Percentiles rank a stretch among this genome's conserved stretches.
phyloP scores from a whole-genome alignment of 495 filamentous ascomycete species.

The Jackrogersella multiformis region DNA sequence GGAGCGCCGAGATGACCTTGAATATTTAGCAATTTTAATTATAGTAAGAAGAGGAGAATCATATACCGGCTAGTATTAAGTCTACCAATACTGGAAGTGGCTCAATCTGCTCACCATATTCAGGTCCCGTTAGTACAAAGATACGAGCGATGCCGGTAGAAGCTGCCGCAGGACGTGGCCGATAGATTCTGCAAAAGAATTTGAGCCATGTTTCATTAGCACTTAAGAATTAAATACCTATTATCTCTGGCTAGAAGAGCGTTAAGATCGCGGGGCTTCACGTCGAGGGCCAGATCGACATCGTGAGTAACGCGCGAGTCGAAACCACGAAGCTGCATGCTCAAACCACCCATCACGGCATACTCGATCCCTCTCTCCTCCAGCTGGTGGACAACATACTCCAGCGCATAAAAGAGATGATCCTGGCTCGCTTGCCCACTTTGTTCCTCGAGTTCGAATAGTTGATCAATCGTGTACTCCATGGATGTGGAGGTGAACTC shows the following conservation, averaged over 20 bases:
- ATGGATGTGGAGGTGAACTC: neutral
- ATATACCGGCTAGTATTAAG: constrained; percentile 2
- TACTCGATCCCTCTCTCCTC: neutral
- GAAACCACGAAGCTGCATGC: constrained; percentile 6
- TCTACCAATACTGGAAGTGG: constrained; percentile 2
- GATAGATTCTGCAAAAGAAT: neutral
- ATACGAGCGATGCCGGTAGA: constrained; percentile 1
- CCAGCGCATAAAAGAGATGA: constrained; percentile 1
- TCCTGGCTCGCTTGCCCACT: neutral
- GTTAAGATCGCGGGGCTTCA: neutral
- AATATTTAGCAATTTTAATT: neutral
- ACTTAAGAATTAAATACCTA: neutral
- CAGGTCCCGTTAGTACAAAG: neutral
- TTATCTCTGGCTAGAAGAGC: neutral
- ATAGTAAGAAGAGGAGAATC: neutral
- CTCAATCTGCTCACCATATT: neutral
- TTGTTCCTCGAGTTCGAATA: constrained; percentile 11
- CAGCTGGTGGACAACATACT: constrained; percentile 3
- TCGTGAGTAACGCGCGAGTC: neutral
- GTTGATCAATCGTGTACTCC: neutral
- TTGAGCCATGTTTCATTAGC: neutral
- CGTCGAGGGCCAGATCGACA: neutral
- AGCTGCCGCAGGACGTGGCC: neutral
- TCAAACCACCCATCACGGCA: constrained; percentile 2
- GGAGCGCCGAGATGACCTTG: constrained; percentile 4